These are phyloP conservation scores for Quercus engelmannii DNA, from an alignment of 306 rosid species.

Conservation along the genomic window DNA sequence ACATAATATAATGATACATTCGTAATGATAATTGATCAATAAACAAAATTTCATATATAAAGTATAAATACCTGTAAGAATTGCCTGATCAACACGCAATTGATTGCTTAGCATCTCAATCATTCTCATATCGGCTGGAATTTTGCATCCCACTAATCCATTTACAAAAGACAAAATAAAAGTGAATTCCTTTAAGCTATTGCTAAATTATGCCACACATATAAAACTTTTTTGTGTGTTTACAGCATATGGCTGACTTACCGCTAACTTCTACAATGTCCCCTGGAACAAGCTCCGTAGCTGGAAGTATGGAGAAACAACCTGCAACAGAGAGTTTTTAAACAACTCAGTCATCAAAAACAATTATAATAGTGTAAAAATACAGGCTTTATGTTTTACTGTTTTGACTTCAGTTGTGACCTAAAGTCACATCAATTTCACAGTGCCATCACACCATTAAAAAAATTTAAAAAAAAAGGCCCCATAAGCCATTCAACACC, in stretches of 20 bases:
- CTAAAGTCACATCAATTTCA: too few relatives aligned
- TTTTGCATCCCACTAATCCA: conserved; percentile 87
- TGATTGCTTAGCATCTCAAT: conserved; percentile 85
- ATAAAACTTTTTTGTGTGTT: conserved; percentile 15
- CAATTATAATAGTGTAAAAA: neutral
- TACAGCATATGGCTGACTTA: conserved; percentile 37
- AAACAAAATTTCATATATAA: neutral
- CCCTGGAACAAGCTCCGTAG: conserved; percentile 92
- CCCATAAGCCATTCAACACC: too few relatives aligned
- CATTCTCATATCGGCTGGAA: conserved; percentile 99
- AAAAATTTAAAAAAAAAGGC: too few relatives aligned
- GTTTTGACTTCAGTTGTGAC: too few relatives aligned
- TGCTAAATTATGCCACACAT: conserved; percentile 22
- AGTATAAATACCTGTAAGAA: conserved; percentile 78
- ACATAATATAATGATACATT: neutral
- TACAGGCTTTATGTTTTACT: neutral
- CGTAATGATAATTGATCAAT: neutral
- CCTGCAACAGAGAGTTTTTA: conserved; percentile 52
- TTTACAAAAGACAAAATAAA: conserved; percentile 27
- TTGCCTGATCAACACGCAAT: conserved; percentile 95
- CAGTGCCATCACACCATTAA: too few relatives aligned
- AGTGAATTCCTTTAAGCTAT: conserved; percentile 13
- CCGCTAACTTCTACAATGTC: conserved; percentile 94
- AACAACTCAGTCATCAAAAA: neutral
- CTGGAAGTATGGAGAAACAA: conserved; percentile 93